These are phyloP conservation scores for Psilocybe sp. DNA, from an alignment of 768 basidiomycete species.

Conservation along the genomic window DNA sequence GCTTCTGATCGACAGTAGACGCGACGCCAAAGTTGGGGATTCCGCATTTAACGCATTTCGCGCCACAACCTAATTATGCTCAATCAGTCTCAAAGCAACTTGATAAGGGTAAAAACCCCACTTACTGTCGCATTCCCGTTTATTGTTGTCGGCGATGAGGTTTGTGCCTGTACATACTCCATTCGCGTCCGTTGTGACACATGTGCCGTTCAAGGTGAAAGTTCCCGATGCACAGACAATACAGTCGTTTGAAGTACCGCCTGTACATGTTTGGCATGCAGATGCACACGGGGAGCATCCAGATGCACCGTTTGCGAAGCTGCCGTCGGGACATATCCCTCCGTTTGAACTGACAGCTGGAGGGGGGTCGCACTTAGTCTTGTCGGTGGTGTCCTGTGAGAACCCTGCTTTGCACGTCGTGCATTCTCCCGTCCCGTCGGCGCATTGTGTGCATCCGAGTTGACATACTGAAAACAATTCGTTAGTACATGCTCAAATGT, in stretches of 20 bases:
- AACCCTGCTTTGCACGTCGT: slow-evolving; percentile 67
- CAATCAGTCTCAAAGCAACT: slow-evolving; percentile 4
- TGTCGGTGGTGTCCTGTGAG: slow-evolving; percentile 58
- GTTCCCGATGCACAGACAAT: slow-evolving; percentile 60
- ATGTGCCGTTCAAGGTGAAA: slow-evolving; percentile 61
- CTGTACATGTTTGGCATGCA: slow-evolving; percentile 67
- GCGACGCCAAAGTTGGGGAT: slow-evolving; percentile 67
- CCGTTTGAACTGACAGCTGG: slow-evolving; percentile 51
- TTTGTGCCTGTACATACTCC: slow-evolving; percentile 71
- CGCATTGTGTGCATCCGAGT: slow-evolving; percentile 71
- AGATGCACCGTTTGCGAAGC: slow-evolving; percentile 49
- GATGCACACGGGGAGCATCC: slow-evolving; percentile 57
- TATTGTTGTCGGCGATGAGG: slow-evolving; percentile 75
- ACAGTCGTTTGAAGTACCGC: slow-evolving; percentile 63
- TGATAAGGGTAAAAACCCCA: slow-evolving; percentile 7
- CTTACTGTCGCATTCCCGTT: slow-evolving; percentile 77
- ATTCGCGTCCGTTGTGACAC: slow-evolving; percentile 59
- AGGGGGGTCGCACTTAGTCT: slow-evolving; percentile 59
- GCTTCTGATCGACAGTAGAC: slow-evolving; percentile 60
- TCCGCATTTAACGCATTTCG: slow-evolving; percentile 72
- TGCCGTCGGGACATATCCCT: slow-evolving; percentile 59
- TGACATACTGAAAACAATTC: slow-evolving; percentile 59
- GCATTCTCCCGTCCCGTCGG: slow-evolving; percentile 64
- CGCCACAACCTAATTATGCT: slow-evolving; percentile 56
- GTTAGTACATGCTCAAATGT: slow-evolving; percentile 13